Percentiles rank a stretch among this genome's conserved stretches.
These are phyloP conservation scores for Smittium mucronatum DNA, from an alignment of 371 early-diverging fungal species.

Conservation along the genomic window DNA sequence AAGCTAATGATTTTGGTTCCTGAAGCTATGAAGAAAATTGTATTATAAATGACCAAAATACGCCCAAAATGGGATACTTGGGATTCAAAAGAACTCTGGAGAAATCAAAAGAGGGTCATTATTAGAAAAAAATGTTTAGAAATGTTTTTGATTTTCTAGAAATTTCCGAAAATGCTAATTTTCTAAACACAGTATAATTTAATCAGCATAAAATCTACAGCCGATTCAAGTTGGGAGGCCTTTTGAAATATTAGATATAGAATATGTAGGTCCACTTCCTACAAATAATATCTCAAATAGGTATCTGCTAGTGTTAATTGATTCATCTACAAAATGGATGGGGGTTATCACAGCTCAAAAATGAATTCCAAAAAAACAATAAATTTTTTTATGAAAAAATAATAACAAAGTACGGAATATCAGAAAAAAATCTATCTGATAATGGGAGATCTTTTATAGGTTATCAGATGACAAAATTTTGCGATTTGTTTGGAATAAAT, in stretches of 20 bases:
- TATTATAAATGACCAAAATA: neutral
- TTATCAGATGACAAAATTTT: neutral
- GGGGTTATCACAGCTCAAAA: neutral
- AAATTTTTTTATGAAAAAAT: neutral
- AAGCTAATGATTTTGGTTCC: too few relatives aligned
- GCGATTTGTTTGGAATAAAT: neutral
- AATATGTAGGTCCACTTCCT: neutral
- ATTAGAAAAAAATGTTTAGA: neutral
- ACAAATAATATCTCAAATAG: neutral
- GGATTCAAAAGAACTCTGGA: neutral
- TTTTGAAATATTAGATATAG: neutral
- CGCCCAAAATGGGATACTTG: neutral
- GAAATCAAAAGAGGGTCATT: neutral
- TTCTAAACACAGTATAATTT: neutral
- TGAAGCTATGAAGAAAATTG: too few relatives aligned
- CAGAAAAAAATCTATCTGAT: neutral
- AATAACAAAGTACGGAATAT: neutral
- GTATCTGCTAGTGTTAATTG: neutral
- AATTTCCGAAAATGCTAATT: neutral
- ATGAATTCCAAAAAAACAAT: neutral
- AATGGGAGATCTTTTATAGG: neutral
- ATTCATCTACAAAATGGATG: neutral
- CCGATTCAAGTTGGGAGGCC: neutral
- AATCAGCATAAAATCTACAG: neutral
- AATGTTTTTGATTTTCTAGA: neutral